Evolutionary conservation across 495 filamentous ascomycete genomes (phyloP).

Genomic region (Hapsidospora chrysogenum): DNA sequence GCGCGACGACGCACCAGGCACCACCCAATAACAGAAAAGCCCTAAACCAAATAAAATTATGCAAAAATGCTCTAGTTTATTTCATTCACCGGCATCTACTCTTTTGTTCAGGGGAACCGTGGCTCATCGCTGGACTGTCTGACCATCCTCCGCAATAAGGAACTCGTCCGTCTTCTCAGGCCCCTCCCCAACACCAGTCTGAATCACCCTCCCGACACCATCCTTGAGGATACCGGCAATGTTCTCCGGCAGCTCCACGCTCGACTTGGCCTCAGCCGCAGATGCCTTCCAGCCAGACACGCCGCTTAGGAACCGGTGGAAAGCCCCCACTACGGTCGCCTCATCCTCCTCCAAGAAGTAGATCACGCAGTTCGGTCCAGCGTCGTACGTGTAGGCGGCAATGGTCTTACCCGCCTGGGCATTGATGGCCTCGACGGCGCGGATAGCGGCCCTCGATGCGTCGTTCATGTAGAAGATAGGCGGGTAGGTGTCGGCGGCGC

Average conservation of each 20-base stretch:
- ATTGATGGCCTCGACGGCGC: slow-evolving; percentile 82
- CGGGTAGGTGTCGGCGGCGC: slow-evolving; percentile 83
- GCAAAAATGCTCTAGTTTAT: neutral
- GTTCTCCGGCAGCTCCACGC: slow-evolving; percentile 37
- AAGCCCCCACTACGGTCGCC: slow-evolving; percentile 49
- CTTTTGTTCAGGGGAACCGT: neutral
- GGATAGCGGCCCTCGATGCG: slow-evolving; percentile 65
- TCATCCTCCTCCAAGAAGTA: slow-evolving; percentile 77
- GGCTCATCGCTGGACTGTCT: slow-evolving; percentile 21
- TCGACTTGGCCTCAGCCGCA: slow-evolving; percentile 22
- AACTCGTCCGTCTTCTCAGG: slow-evolving; percentile 63
- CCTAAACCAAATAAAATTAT: neutral
- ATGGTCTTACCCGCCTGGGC: slow-evolving; percentile 49
- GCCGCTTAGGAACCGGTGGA: slow-evolving; percentile 36
- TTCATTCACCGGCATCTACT: neutral
- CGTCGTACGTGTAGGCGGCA: slow-evolving; percentile 94
- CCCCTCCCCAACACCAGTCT: slow-evolving; percentile 84
- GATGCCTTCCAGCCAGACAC: slow-evolving; percentile 45
- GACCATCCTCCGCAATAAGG: slow-evolving; percentile 56
- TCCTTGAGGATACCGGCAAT: slow-evolving; percentile 45
- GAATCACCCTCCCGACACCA: slow-evolving; percentile 75
- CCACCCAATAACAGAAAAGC: neutral
- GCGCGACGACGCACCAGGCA: neutral
- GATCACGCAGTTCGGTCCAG: slow-evolving; percentile 89
- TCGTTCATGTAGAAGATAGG: slow-evolving; percentile 99